Conservation (phyloP, 768 basidiomycete genomes). For the Gautieria morchelliformis region DNA sequence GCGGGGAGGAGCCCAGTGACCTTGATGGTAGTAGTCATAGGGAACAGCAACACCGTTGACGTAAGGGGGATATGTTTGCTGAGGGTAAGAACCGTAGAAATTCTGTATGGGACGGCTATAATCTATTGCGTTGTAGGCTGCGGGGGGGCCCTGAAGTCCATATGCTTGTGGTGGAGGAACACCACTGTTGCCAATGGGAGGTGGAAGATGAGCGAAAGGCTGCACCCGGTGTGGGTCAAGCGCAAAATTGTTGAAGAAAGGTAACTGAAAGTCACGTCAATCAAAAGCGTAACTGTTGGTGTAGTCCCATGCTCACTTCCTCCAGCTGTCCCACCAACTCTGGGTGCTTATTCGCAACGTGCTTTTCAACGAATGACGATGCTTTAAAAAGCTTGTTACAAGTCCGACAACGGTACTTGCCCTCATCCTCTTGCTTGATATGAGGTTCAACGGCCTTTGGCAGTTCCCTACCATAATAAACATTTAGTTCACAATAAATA, state of each 20-base stretch:
- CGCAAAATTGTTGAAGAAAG: constrained; percentile 92
- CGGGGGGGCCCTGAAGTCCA: constrained; percentile 57
- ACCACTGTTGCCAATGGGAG: constrained; percentile 54
- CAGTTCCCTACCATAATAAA: constrained; percentile 51
- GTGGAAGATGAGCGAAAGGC: constrained; percentile 73
- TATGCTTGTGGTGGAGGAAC: constrained; percentile 78
- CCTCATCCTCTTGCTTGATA: constrained; percentile 94
- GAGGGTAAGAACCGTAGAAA: constrained; percentile 29
- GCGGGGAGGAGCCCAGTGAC: constrained; percentile 26
- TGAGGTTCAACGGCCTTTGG: constrained; percentile 66
- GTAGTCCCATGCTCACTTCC: constrained; percentile 45
- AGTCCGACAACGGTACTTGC: constrained; percentile 92
- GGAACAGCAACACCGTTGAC: constrained; percentile 37
- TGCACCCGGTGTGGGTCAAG: constrained; percentile 92
- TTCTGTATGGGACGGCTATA: constrained; percentile 27
- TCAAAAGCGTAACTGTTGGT: background rate
- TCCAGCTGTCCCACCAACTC: constrained; percentile 78
- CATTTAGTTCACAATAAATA: constrained; percentile 8
- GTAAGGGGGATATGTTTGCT: constrained; percentile 32
- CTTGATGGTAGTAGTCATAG: constrained; percentile 25
- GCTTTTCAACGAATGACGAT: constrained; percentile 94
- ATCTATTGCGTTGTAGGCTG: constrained; percentile 18
- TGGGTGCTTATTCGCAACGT: constrained; percentile 89
- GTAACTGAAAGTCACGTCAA: constrained; percentile 38
- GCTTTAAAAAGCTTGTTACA: constrained; percentile 98